Evolutionary conservation across 306 rosid species (phyloP).

Genomic region (Ormosia semicastrata): DNA sequence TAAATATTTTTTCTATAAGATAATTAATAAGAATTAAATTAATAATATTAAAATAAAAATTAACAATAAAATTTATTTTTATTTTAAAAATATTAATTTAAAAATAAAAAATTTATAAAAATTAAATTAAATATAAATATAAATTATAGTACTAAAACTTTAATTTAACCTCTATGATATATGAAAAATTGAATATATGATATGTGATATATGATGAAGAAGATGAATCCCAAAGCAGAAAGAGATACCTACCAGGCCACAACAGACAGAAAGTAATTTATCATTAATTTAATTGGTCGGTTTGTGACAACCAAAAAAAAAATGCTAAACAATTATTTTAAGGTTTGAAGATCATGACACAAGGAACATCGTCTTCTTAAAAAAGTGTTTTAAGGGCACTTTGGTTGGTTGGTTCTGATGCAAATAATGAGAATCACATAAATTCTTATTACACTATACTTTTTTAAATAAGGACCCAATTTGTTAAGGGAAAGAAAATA

Average conservation of each 20-base stretch:
- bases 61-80: too few species aligned
- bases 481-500: conserved; percentile 4
- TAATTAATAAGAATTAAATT: too few species aligned
- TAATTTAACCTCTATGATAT: neutral
- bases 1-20: too few species aligned
- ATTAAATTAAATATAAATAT: too few species aligned
- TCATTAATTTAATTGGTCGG: neutral
- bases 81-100: too few species aligned
- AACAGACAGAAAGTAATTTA: neutral
- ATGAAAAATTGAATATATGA: too few species aligned
- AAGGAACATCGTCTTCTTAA: neutral
- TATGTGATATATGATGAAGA: neutral
- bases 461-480: neutral
- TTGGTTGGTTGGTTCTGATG: conserved; percentile 30
- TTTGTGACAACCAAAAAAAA: neutral
- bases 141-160: too few species aligned
- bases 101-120: too few species aligned
- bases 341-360: conserved; percentile 20
- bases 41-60: too few species aligned
- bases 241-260: neutral
- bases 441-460: conserved; percentile 5
- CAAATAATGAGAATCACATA: conserved; percentile 32
- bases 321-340: neutral
- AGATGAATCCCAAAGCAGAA: neutral
- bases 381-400: neutral